These are phyloP conservation scores for Penicillium riverlandense DNA, from an alignment of 495 filamentous ascomycete species.

Conservation along the genomic window DNA sequence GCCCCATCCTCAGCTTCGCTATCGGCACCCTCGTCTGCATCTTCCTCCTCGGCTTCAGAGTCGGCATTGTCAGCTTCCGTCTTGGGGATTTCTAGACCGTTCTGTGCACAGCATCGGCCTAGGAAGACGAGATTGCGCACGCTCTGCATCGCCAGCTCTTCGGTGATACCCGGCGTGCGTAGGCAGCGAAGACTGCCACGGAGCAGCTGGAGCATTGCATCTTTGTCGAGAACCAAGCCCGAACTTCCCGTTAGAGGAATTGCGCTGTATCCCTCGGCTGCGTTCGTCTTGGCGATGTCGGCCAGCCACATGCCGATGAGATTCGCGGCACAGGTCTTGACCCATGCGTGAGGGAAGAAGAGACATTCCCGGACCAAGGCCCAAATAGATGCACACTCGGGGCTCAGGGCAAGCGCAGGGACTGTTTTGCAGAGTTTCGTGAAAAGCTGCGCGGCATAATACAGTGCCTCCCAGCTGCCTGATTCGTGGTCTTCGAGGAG, in stretches of 20 bases:
- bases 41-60: constrained; percentile 33
- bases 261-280: constrained; percentile 37
- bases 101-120: constrained; percentile 58
- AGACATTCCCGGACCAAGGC: constrained; percentile 53
- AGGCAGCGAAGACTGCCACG: constrained; percentile 58
- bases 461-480: constrained; percentile 72
- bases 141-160: constrained; percentile 62
- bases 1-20: constrained; percentile 17
- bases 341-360: constrained; percentile 63
- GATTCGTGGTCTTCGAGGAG: constrained; percentile 38
- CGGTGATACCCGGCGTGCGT: constrained; percentile 54
- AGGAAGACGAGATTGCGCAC: constrained; percentile 76
- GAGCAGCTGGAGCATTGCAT: constrained; percentile 60
- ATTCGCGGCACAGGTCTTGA: constrained; percentile 69
- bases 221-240: constrained; percentile 58
- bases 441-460: constrained; percentile 62
- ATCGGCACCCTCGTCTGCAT: constrained; percentile 30
- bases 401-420: constrained; percentile 52
- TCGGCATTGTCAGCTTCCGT: constrained; percentile 28
- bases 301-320: constrained; percentile 72
- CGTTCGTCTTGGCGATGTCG: constrained; percentile 62
- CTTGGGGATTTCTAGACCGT: constrained; percentile 45
- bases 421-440: constrained; percentile 60
- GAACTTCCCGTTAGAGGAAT: constrained; percentile 62
- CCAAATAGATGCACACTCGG: constrained; percentile 57